phyloP scores from a whole-genome alignment of 371 early-diverging fungal species.

The Blastocladiella emersonii region DNA sequence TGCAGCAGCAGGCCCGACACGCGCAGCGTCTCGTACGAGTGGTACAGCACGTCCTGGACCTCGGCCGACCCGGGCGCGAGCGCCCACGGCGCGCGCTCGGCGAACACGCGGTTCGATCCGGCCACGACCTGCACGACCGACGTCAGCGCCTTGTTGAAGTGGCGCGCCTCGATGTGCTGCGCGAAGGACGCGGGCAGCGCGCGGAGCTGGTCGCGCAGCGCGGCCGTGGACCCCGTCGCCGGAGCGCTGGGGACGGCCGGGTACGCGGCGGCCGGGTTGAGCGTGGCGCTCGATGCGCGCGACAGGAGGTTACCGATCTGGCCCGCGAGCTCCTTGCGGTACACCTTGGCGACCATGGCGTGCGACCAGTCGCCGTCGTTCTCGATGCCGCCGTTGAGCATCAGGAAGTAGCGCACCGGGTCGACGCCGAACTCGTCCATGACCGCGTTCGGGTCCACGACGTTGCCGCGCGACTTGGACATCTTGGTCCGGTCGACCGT shows the following conservation, averaged over 20 bases:
- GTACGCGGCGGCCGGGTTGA: constrained; percentile 36
- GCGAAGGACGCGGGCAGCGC: constrained; percentile 23
- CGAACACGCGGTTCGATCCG: constrained; percentile 60
- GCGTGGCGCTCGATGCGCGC: constrained; percentile 36
- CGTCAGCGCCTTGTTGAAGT: constrained; percentile 31
- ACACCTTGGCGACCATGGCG: constrained; percentile 43
- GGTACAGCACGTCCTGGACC: constrained; percentile 48
- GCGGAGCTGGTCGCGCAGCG: constrained; percentile 21
- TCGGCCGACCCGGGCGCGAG: constrained; percentile 23
- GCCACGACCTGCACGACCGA: constrained; percentile 17
- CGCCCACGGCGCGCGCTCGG: constrained; percentile 66
- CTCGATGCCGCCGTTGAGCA: constrained; percentile 78
- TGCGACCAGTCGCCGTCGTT: constrained; percentile 72
- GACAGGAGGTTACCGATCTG: constrained; percentile 77
- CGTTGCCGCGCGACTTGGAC: constrained; percentile 87
- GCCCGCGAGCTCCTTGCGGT: constrained; percentile 63
- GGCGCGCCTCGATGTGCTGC: constrained; percentile 23
- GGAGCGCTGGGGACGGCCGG: constrained; percentile 24
- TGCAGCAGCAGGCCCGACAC: constrained; percentile 58
- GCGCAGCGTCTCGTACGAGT: constrained; percentile 60
- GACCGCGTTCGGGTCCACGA: constrained; percentile 64
- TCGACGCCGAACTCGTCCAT: constrained; percentile 66
- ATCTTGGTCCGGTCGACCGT: constrained; percentile 74
- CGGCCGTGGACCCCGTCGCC: constrained; percentile 14
- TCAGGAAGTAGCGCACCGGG: constrained; percentile 74